Percentiles rank a stretch among this genome's conserved stretches.
These are phyloP conservation scores for Talaromyces sp. DNA, from an alignment of 2,329 filamentous ascomycete species.

Conservation along the genomic window DNA sequence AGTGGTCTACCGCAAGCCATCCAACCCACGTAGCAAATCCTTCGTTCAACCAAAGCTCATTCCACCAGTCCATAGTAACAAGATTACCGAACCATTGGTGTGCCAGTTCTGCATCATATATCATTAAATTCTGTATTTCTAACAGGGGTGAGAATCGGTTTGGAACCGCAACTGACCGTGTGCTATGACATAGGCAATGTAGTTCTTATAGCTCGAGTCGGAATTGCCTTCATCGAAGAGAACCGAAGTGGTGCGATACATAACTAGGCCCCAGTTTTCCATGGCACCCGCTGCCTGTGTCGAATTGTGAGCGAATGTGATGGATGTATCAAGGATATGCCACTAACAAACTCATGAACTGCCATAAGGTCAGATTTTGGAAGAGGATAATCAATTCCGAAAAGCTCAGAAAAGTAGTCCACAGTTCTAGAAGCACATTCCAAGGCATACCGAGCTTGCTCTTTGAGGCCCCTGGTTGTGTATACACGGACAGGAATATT, in stretches of 20 bases:
- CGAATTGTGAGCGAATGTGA: slow-evolving; percentile 32
- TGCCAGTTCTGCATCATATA: slow-evolving; percentile 62
- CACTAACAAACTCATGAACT: slow-evolving; percentile 82
- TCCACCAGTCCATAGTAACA: slow-evolving; percentile 97
- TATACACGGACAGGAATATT: slow-evolving; percentile 91
- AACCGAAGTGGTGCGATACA: slow-evolving; percentile 90
- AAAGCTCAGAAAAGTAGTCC: slow-evolving; percentile 93
- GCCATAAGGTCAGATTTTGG: slow-evolving; percentile 88
- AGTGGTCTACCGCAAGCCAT: slow-evolving; percentile 84
- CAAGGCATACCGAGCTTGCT: slow-evolving; percentile 84
- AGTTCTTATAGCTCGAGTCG: slow-evolving; percentile 84
- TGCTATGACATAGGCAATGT: slow-evolving; percentile 95
- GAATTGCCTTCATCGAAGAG: slow-evolving; percentile 94
- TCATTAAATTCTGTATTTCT: not conserved
- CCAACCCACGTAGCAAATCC: slow-evolving; percentile 98
- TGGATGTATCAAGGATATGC: not conserved
- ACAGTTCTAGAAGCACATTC: slow-evolving; percentile 90
- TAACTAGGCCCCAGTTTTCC: slow-evolving; percentile 97
- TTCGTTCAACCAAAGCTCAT: slow-evolving; percentile 89
- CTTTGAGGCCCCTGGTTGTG: slow-evolving; percentile 88
- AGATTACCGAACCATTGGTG: slow-evolving; percentile 96
- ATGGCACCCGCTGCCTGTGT: slow-evolving; percentile 62
- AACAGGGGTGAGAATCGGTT: not conserved
- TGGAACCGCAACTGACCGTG: slow-evolving; percentile 49
- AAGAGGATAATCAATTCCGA: slow-evolving; percentile 86